Base-by-base conservation (phyloP, 2,329 filamentous ascomycete species). In the Daldinia sp. region DNA sequence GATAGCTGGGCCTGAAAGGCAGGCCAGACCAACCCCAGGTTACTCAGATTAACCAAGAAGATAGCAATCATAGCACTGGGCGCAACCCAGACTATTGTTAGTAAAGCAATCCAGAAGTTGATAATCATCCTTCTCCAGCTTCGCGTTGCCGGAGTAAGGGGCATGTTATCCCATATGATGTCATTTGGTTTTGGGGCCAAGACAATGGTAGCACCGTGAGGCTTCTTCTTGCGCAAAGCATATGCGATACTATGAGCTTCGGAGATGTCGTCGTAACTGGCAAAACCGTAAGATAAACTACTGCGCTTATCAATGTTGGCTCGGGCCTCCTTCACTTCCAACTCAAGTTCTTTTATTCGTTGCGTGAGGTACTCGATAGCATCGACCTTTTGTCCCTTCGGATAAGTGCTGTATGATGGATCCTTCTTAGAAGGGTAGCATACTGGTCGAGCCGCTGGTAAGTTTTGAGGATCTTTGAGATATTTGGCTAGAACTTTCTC, bases 11-110 rank as follows among this genome's bases (percentile, higher is more conserved):
- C 82, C 53, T 90, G 82, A 78, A 99, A 99, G 0, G 81, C 88
- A 0, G 84, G 84, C 95, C 95, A 98, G 0, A 98, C 87, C 15
- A 86, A 83, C 12, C 90, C 94, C 39, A 98, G 81, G 74, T 98
- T 97, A 63, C 83, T 83, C 77, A 99, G 82, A 79, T 97, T 95
- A 77, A 97, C 90, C 28, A 99, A 82, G 80, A 99, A 99, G 63
- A 98, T 91, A 70, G 95, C 93, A 72, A 98, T 98, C 80, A 97
- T 86, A 59, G 94, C 92, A 85, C 99, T 99, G 70, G 96, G 94
- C 3, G 88, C 93, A 69, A 97, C 90, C 92, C 94, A 99, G 6
- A 97, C 77, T 0, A 97, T 67, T 0, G 95, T 98, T 59, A 99
- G 82, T 0, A 95, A 74, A 2, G 87, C 83, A 46, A 97, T 90